Evolutionary conservation across 768 basidiomycete species (phyloP).

Genomic region (Favolaschia claudopus): DNA sequence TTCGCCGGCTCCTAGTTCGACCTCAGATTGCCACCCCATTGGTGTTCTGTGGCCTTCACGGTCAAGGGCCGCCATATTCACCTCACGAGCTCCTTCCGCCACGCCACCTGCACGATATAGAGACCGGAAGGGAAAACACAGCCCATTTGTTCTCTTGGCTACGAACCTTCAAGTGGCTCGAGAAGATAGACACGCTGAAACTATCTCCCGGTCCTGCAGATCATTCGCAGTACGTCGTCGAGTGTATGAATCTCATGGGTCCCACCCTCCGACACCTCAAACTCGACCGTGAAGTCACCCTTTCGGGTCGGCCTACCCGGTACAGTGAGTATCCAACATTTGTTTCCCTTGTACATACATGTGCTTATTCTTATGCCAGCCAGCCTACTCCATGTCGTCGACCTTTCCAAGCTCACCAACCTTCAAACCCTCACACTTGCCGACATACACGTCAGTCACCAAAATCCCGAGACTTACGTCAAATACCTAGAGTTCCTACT

Average conservation of each 20-base stretch:
- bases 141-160: not conserved
- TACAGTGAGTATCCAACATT: too few relatives aligned
- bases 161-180: not conserved
- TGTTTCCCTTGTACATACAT: too few relatives aligned
- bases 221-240: not conserved
- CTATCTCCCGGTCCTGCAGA: not conserved
- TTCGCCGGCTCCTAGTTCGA: not conserved
- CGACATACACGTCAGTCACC: too few relatives aligned
- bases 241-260: not conserved
- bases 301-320: too few relatives aligned
- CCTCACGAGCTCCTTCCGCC: constrained; percentile 8
- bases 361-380: too few relatives aligned
- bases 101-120: constrained; percentile 1
- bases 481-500: too few relatives aligned
- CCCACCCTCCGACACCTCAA: not conserved
- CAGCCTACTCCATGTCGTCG: too few relatives aligned
- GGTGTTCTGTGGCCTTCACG: constrained; percentile 1
- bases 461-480: too few relatives aligned
- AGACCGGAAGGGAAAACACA: not conserved
- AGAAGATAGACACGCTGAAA: not conserved
- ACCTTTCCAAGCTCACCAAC: too few relatives aligned
- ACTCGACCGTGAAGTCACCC: not conserved
- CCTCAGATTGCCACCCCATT: not conserved
- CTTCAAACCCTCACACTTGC: too few relatives aligned
- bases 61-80: not conserved